Evolutionary conservation across 768 basidiomycete genomes (phyloP).

Genomic region (Tulasnella sp.): DNA sequence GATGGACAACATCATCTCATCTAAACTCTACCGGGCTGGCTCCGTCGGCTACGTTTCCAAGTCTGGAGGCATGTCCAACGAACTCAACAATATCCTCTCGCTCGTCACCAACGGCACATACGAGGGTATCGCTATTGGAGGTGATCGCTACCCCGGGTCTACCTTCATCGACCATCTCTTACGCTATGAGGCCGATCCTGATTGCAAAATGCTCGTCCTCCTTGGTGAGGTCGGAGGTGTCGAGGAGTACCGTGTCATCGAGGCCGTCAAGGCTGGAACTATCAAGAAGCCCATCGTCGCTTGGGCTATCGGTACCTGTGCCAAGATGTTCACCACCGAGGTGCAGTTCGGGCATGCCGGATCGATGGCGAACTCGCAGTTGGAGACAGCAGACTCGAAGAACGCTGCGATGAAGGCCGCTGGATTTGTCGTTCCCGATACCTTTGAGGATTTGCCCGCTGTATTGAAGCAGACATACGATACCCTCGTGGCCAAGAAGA

Average conservation of each 20-base stretch:
- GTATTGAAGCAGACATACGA: conserved; percentile 82
- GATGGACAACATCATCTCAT: conserved; percentile 99
- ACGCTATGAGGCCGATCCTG: conserved; percentile 92
- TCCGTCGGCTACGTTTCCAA: conserved; percentile 99
- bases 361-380: conserved; percentile 92
- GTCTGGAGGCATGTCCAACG: conserved; percentile 99
- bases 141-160: conserved; percentile 96
- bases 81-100: conserved; percentile 98
- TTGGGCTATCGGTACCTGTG: conserved; percentile 99
- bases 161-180: conserved; percentile 99
- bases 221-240: conserved; percentile 98
- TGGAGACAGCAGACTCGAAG: conserved; percentile 98
- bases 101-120: conserved; percentile 95
- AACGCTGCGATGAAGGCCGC: conserved; percentile 89
- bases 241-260: conserved; percentile 98
- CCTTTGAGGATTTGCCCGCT: conserved; percentile 89
- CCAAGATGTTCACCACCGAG: conserved; percentile 99
- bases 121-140: conserved; percentile 99
- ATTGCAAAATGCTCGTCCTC: conserved; percentile 98
- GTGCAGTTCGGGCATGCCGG: conserved; percentile 99
- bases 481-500: conserved; percentile 55
- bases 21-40: conserved; percentile 95
- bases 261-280: conserved; percentile 82
- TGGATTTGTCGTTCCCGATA: conserved; percentile 93
- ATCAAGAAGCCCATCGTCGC: conserved; percentile 99